phyloP scores from a whole-genome alignment of 1,284 basidiomycete genomes.

The Wolfiporia cocos region DNA sequence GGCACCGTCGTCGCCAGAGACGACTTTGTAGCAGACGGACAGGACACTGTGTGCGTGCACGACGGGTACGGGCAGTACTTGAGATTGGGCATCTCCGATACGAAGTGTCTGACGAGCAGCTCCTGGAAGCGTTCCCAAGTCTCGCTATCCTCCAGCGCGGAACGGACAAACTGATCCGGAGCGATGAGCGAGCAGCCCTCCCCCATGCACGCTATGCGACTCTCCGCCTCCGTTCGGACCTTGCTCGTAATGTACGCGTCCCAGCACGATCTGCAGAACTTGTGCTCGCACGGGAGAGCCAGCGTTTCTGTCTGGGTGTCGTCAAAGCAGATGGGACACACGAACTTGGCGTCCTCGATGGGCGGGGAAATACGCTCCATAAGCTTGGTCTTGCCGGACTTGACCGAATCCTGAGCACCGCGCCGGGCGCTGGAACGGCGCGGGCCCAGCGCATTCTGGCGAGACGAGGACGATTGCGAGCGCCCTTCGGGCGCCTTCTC shows the following conservation, averaged over 20 bases:
- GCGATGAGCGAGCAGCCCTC: conserved; percentile 81
- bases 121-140: conserved; percentile 74
- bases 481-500: conserved; percentile 19
- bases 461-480: conserved; percentile 18
- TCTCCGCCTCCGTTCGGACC: conserved; percentile 88
- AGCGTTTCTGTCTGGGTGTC: conserved; percentile 61
- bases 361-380: conserved; percentile 21
- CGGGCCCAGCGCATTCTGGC: conserved; percentile 15
- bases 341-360: conserved; percentile 39
- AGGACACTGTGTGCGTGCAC: conserved; percentile 87
- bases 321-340: conserved; percentile 90
- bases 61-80: conserved; percentile 91
- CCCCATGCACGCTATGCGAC: conserved; percentile 90
- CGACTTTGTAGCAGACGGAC: conserved; percentile 64
- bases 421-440: conserved; percentile 35
- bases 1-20: conserved; percentile 82
- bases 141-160: conserved; percentile 37
- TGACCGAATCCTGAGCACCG: conserved; percentile 30
- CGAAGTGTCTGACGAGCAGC: conserved; percentile 87
- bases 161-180: conserved; percentile 54
- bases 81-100: conserved; percentile 77
- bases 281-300: conserved; percentile 73
- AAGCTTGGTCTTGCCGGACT: conserved; percentile 25
- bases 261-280: conserved; percentile 89
- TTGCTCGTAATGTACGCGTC: conserved; percentile 79